These are phyloP conservation scores for Phenoliferia sp. DNA, from an alignment of 1,284 basidiomycete genomes.

Conservation along the genomic window DNA sequence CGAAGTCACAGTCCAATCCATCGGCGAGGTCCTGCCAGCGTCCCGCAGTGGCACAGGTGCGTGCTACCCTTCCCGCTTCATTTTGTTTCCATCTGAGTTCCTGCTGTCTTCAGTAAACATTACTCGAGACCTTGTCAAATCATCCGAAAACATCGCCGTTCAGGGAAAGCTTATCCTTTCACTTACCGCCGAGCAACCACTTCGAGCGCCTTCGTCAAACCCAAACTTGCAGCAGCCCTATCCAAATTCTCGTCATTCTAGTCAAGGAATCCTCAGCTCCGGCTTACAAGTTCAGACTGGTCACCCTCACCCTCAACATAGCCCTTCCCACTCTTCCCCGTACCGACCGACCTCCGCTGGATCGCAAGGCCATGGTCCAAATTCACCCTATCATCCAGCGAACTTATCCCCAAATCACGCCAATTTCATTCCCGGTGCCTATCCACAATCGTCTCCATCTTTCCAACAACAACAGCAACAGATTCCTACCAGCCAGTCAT, in stretches of 20 bases:
- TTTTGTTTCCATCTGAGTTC: neutral
- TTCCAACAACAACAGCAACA: neutral
- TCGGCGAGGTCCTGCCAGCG: slow-evolving; percentile 77
- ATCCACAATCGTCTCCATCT: neutral
- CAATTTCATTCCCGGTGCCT: neutral
- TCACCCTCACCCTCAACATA: too few species aligned
- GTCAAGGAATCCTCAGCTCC: too few species aligned
- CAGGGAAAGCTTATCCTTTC: slow-evolving; percentile 77
- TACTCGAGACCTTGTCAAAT: slow-evolving; percentile 74
- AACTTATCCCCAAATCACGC: neutral
- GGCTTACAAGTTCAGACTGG: too few species aligned
- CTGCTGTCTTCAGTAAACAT: slow-evolving; percentile 40
- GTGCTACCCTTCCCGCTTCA: slow-evolving; percentile 6
- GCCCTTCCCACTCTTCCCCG: too few species aligned
- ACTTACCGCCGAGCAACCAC: slow-evolving; percentile 59
- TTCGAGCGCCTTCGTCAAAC: neutral
- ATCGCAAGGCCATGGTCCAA: neutral
- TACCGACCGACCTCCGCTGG: neutral
- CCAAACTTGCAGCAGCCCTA: neutral
- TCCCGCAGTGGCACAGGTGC: slow-evolving; percentile 78
- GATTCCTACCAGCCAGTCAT: neutral
- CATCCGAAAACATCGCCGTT: slow-evolving; percentile 77
- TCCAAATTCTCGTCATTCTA: too few species aligned
- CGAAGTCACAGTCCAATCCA: slow-evolving; percentile 75
- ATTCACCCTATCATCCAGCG: neutral